phyloP scores from a whole-genome alignment of 768 basidiomycete genomes.

The Tylopilus felleus region DNA sequence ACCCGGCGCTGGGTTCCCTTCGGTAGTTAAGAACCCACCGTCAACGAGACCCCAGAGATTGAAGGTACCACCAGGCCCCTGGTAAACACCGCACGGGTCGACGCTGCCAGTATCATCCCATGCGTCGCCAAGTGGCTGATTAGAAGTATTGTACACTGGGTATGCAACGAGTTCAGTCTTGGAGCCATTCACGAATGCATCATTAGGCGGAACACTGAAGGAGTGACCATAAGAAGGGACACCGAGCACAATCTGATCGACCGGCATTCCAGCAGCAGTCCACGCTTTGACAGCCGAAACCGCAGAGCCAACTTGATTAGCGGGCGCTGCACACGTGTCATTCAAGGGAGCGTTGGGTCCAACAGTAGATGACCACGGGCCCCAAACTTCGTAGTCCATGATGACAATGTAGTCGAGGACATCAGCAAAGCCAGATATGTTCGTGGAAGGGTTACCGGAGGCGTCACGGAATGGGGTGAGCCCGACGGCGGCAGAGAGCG shows the following conservation, averaged over 20 bases:
- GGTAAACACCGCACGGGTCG: slow-evolving; percentile 51
- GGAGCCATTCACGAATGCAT: slow-evolving; percentile 37
- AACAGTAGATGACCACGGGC: slow-evolving; percentile 48
- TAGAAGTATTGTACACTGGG: slow-evolving; percentile 45
- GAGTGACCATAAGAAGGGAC: slow-evolving; percentile 83
- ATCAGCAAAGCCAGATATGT: slow-evolving; percentile 69
- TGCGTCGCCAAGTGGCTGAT: slow-evolving; percentile 48
- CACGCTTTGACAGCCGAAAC: slow-evolving; percentile 68
- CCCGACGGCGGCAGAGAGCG: slow-evolving; percentile 69
- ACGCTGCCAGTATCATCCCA: slow-evolving; percentile 49
- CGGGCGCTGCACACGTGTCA: slow-evolving; percentile 63
- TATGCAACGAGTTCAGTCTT: slow-evolving; percentile 40
- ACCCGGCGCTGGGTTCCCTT: slow-evolving; percentile 33
- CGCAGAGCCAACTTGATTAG: slow-evolving; percentile 68
- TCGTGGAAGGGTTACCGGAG: slow-evolving; percentile 54
- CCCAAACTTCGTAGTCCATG: slow-evolving; percentile 68
- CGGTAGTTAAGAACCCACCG: slow-evolving; percentile 46
- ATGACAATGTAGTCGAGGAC: slow-evolving; percentile 63
- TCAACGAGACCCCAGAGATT: slow-evolving; percentile 59
- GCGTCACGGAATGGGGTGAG: slow-evolving; percentile 61
- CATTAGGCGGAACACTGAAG: slow-evolving; percentile 41
- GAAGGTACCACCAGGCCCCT: slow-evolving; percentile 50
- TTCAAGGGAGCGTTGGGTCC: slow-evolving; percentile 83
- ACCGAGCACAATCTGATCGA: slow-evolving; percentile 68
- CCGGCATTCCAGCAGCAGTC: slow-evolving; percentile 74